Percentiles rank a stretch among this genome's conserved stretches.
These are phyloP conservation scores for Ophiostoma fasciatum DNA, from an alignment of 2,329 filamentous ascomycete genomes.

Conservation along the genomic window DNA sequence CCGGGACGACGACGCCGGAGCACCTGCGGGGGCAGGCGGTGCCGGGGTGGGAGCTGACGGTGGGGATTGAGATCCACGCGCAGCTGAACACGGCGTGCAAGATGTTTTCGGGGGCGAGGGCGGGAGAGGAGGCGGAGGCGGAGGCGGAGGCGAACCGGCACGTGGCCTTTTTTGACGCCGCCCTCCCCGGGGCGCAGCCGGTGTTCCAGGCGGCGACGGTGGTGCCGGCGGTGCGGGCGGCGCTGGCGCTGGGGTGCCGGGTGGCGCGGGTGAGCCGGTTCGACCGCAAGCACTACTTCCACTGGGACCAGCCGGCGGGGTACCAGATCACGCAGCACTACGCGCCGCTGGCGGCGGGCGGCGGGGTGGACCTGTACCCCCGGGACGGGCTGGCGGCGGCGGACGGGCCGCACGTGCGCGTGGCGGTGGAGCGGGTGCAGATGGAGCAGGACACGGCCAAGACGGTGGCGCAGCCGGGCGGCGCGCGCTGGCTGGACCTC, in stretches of 20 bases:
- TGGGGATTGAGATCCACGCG: slow-evolving; percentile 94
- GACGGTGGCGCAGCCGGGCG: slow-evolving; percentile 63
- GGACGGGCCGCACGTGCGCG: slow-evolving; percentile 52
- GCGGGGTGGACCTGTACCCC: slow-evolving; percentile 52
- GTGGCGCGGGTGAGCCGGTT: slow-evolving; percentile 69
- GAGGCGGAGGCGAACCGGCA: slow-evolving; percentile 51
- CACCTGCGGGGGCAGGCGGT: slow-evolving; percentile 36
- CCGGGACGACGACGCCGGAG: slow-evolving; percentile 28
- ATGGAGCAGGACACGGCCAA: slow-evolving; percentile 98
- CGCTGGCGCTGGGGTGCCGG: slow-evolving; percentile 66
- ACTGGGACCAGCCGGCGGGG: slow-evolving; percentile 91
- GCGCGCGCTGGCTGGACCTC: slow-evolving; percentile 72
- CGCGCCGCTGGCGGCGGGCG: slow-evolving; percentile 53
- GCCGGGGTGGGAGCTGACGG: slow-evolving; percentile 76
- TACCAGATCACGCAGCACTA: slow-evolving; percentile 99
- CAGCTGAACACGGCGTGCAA: slow-evolving; percentile 83
- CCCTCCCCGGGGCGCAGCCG: slow-evolving; percentile 80
- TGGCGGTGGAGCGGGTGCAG: slow-evolving; percentile 88
- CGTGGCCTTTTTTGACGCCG: slow-evolving; percentile 76
- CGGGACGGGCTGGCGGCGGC: slow-evolving; percentile 68
- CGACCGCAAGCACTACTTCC: slow-evolving; percentile 97
- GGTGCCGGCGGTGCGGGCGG: slow-evolving; percentile 79
- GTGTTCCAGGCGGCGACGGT: slow-evolving; percentile 70
- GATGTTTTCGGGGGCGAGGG: slow-evolving; percentile 62
- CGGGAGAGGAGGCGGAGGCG: background rate